Conservation (phyloP, 177 flowering plant genomes). For the Vitis hybrid region DNA sequence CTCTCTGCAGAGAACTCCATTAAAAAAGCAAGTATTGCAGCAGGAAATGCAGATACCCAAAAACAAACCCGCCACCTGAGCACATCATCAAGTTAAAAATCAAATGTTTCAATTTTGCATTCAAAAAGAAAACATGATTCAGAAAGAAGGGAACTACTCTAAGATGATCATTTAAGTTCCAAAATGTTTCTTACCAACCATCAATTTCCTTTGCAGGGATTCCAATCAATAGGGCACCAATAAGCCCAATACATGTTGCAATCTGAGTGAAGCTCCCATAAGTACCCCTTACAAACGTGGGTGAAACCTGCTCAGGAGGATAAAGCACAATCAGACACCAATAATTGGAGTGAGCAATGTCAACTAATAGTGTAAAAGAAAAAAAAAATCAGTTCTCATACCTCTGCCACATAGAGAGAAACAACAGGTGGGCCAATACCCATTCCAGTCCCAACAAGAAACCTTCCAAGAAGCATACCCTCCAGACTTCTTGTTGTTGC, state of each 20-base stretch:
- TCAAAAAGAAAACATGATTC: not conserved
- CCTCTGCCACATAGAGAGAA: conserved; percentile 82
- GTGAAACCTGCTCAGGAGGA: conserved; percentile 60
- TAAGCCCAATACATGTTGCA: conserved; percentile 81
- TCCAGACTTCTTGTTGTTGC: conserved; percentile 54
- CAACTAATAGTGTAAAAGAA: not conserved
- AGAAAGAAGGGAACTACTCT: not conserved
- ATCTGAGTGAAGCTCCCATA: conserved; percentile 86
- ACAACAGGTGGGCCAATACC: conserved; percentile 83
- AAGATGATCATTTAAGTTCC: not conserved
- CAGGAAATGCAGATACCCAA: conserved; percentile 79
- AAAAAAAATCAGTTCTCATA: conserved; percentile 12
- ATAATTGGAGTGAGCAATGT: not conserved
- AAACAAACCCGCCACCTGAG: conserved; percentile 91
- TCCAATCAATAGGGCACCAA: conserved; percentile 68
- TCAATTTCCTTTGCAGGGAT: conserved; percentile 57
- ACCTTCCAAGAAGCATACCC: conserved; percentile 86
- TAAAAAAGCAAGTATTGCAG: conserved; percentile 60
- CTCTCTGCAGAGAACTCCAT: conserved; percentile 83
- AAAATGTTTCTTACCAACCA: conserved; percentile 60
- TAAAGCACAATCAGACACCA: not conserved
- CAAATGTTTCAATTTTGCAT: not conserved
- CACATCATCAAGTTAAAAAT: conserved; percentile 5
- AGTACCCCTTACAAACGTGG: conserved; percentile 80
- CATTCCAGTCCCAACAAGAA: conserved; percentile 81